A percentile compares a stretch with the other conserved stretches of the same genome.
These are phyloP conservation scores for Penicillium sp. DNA, from an alignment of 2,329 filamentous ascomycete genomes.

Conservation along the genomic window DNA sequence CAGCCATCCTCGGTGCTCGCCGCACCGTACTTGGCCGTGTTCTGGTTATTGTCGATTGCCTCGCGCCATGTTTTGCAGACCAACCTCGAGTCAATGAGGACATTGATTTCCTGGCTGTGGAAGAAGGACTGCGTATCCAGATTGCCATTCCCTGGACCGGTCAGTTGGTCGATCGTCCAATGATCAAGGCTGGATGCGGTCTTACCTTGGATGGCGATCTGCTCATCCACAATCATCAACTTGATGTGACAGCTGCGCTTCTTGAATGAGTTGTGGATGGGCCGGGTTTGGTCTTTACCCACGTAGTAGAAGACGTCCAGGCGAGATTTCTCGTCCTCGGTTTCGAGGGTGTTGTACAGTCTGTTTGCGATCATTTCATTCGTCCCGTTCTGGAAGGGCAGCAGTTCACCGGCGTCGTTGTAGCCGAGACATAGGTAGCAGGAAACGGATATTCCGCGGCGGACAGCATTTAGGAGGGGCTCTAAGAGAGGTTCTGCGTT, in stretches of 20 bases:
- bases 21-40: constrained; percentile 59
- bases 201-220: constrained; percentile 62
- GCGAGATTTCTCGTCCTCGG: constrained; percentile 46
- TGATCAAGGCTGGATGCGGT: too few species aligned
- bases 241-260: constrained; percentile 72
- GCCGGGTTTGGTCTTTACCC: constrained; percentile 67
- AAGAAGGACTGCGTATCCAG: constrained; percentile 79
- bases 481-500: constrained; percentile 68
- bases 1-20: constrained; percentile 57
- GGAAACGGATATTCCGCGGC: constrained; percentile 64
- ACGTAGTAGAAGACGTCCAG: constrained; percentile 69
- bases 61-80: constrained; percentile 64
- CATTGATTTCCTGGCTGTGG: constrained; percentile 73
- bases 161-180: neutral
- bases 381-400: constrained; percentile 71
- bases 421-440: constrained; percentile 75
- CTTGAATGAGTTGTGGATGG: constrained; percentile 65
- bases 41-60: constrained; percentile 63
- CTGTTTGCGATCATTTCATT: constrained; percentile 67
- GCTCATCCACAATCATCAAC: constrained; percentile 68
- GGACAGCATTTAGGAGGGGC: constrained; percentile 62
- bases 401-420: constrained; percentile 72
- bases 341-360: constrained; percentile 58
- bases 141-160: constrained; percentile 60
- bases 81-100: constrained; percentile 65